Evolutionary conservation across 208 protist species (phyloP).

Genomic region (Borovskyia barvae): DNA sequence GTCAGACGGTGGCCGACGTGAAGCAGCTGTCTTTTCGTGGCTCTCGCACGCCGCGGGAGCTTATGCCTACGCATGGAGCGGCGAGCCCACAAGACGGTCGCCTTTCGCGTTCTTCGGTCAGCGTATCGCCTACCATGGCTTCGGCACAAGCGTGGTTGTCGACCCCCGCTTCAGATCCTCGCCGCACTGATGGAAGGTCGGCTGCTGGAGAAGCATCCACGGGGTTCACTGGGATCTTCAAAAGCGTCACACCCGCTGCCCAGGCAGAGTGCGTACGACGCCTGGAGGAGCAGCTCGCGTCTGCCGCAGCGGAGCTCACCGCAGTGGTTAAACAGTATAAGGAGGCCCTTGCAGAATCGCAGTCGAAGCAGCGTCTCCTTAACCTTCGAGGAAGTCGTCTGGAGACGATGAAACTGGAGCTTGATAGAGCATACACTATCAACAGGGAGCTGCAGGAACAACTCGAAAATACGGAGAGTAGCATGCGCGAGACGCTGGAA

Average conservation of each 20-base stretch:
- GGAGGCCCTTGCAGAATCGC: constrained; percentile 40
- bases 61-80: too few relatives aligned
- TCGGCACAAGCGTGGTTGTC: constrained; percentile 13
- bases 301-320: constrained; percentile 22
- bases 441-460: constrained; percentile 50
- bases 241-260: background rate
- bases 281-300: constrained; percentile 28
- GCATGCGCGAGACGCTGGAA: constrained; percentile 30
- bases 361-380: constrained; percentile 52
- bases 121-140: constrained; percentile 4
- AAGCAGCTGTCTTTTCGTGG: constrained; percentile 4
- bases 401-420: constrained; percentile 59
- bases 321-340: constrained; percentile 39
- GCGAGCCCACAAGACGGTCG: too few relatives aligned
- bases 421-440: constrained; percentile 51
- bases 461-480: constrained; percentile 43
- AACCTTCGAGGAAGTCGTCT: constrained; percentile 70
- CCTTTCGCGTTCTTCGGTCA: background rate
- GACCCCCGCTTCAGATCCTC: constrained; percentile 1
- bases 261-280: constrained; percentile 26
- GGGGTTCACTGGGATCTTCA: background rate
- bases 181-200: background rate
- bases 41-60: constrained; percentile 14
- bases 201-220: background rate
- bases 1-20: constrained; percentile 2